Conservation (phyloP, 176 grass and related monocot genomes). For the Musa acuminata region DNA sequence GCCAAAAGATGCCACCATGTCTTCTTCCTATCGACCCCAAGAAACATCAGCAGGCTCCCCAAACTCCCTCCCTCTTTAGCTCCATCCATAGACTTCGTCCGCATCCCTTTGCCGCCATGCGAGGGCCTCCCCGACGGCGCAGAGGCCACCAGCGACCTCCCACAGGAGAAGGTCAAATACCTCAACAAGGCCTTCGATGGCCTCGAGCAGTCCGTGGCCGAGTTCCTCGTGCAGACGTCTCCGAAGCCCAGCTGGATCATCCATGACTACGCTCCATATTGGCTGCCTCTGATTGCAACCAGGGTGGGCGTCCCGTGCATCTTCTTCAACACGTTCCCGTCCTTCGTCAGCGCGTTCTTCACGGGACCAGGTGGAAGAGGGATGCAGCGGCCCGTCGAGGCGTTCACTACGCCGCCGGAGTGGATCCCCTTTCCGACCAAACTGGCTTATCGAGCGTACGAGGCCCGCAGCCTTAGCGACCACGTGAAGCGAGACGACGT, state of each 20-base stretch:
- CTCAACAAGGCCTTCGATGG: constrained; percentile 48
- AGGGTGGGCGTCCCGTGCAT: constrained; percentile 22
- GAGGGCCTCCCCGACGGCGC: constrained; percentile 3
- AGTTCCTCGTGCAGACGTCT: constrained; percentile 4
- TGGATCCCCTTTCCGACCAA: constrained; percentile 21
- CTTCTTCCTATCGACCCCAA: constrained; percentile 41
- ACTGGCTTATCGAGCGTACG: background rate
- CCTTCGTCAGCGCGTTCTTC: background rate
- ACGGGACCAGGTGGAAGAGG: background rate
- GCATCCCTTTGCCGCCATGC: constrained; percentile 24
- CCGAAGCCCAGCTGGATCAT: constrained; percentile 33
- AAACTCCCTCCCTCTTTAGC: constrained; percentile 6
- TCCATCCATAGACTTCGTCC: constrained; percentile 8
- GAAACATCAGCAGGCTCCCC: constrained; percentile 37
- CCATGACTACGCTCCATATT: constrained; percentile 28
- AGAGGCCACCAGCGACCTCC: constrained; percentile 37
- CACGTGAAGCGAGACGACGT: background rate
- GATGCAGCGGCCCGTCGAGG: background rate
- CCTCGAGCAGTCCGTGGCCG: constrained; percentile 8
- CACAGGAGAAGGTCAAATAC: constrained; percentile 9
- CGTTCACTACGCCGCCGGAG: constrained; percentile 6
- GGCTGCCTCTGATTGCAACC: constrained; percentile 31
- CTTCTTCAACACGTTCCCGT: background rate
- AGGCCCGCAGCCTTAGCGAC: background rate
- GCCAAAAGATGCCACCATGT: constrained; percentile 32